Percentiles rank a stretch among this genome's conserved stretches.
Evolutionary conservation across 495 filamentous ascomycete species (phyloP).

Genomic region (Neurospora sp.): DNA sequence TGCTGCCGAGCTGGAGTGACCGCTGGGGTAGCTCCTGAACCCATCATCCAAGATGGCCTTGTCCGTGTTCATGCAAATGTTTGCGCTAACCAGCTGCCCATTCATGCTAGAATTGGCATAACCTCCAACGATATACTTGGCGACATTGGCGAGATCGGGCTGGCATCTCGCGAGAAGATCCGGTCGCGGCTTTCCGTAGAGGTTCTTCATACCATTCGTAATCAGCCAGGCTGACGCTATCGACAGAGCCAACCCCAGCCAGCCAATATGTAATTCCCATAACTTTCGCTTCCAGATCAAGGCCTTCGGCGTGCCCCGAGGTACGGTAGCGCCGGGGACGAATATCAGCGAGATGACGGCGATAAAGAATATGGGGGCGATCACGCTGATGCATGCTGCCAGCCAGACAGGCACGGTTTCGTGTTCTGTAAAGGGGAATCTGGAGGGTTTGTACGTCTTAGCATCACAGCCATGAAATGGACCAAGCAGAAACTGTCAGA

Average conservation of each 20-base stretch:
- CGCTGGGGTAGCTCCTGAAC: conserved; percentile 76
- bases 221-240: conserved; percentile 62
- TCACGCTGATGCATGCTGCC: conserved; percentile 45
- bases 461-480: background rate
- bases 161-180: conserved; percentile 67
- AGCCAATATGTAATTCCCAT: conserved; percentile 78
- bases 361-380: conserved; percentile 56
- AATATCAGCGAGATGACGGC: conserved; percentile 62
- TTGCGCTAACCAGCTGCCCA: conserved; percentile 50
- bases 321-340: conserved; percentile 52
- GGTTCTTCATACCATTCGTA: conserved; percentile 75
- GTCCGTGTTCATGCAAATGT: conserved; percentile 63
- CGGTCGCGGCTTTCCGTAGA: conserved; percentile 76
- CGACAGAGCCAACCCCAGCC: conserved; percentile 62
- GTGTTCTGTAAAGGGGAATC: conserved; percentile 62
- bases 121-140: conserved; percentile 34
- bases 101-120: conserved; percentile 18
- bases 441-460: conserved; percentile 25
- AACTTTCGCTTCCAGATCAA: conserved; percentile 62
- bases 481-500: background rate
- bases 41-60: conserved; percentile 64
- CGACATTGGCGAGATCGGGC: conserved; percentile 39
- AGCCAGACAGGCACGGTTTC: conserved; percentile 59
- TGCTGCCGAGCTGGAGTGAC: conserved; percentile 53
- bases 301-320: conserved; percentile 52